A percentile compares a stretch with the other conserved stretches of the same genome.
phyloP scores from a whole-genome alignment of 169 alveolate genomes.

The Babesia microti region DNA sequence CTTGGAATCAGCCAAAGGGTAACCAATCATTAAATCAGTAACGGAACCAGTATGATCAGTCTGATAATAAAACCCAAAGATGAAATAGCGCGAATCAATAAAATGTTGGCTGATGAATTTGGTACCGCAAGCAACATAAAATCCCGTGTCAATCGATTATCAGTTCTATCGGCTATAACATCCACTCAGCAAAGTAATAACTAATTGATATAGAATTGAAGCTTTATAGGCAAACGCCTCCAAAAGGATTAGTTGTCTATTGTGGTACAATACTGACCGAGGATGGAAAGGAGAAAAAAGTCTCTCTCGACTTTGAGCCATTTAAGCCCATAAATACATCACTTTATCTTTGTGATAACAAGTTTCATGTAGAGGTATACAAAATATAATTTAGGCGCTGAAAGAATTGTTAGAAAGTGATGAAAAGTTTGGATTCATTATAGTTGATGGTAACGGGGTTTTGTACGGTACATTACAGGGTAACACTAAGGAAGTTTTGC shows the following conservation, averaged over 20 bases:
- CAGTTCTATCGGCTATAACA: conserved; percentile 95
- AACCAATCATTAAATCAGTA: conserved; percentile 30
- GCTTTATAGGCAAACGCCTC: conserved; percentile 90
- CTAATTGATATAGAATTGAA: conserved; percentile 62
- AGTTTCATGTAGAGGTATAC: conserved; percentile 87
- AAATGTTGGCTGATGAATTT: conserved; percentile 87
- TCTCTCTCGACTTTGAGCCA: conserved; percentile 93
- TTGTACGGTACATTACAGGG: conserved; percentile 95
- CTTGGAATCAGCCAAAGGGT: conserved; percentile 84
- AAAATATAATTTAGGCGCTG: conserved; percentile 28
- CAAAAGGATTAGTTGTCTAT: conserved; percentile 93
- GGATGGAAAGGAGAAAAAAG: conserved; percentile 91
- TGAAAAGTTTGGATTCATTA: conserved; percentile 94
- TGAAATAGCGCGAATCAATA: conserved; percentile 82
- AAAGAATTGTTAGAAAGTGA: conserved; percentile 81
- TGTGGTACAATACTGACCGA: conserved; percentile 93
- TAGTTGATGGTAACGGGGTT: conserved; percentile 96
- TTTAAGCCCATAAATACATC: conserved; percentile 95
- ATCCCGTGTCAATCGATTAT: conserved; percentile 89
- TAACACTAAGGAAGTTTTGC: conserved; percentile 74
- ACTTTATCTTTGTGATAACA: conserved; percentile 90
- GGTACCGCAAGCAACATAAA: conserved; percentile 96
- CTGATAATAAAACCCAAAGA: conserved; percentile 91
- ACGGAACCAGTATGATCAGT: conserved; percentile 96
- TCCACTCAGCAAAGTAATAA: conserved; percentile 90